Evolutionary conservation across 2,329 filamentous ascomycete genomes (phyloP).

Genomic region (Xylaria sp.): DNA sequence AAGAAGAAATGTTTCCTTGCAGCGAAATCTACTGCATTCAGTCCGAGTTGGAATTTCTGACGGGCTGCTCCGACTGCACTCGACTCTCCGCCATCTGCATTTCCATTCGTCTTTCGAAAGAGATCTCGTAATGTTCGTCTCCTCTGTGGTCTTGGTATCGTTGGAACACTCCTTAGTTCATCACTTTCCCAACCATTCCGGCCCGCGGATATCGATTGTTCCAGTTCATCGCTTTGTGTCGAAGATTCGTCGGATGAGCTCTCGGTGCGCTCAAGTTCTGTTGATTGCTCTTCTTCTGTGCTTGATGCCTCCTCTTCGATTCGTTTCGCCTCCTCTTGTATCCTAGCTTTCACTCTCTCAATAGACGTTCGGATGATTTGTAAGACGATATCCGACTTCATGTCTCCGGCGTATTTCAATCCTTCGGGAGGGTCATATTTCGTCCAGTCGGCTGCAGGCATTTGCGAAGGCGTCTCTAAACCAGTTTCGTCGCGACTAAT

Average conservation of each 20-base stretch:
- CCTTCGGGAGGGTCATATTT: constrained; percentile 43
- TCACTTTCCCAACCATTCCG: not conserved
- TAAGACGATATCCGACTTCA: constrained; percentile 38
- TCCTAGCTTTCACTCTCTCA: constrained; percentile 39
- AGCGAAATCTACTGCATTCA: constrained; percentile 13
- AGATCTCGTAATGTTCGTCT: constrained; percentile 35
- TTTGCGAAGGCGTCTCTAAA: constrained; percentile 13
- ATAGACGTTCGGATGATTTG: constrained; percentile 42
- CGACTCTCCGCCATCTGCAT: constrained; percentile 37
- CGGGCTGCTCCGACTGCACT: constrained; percentile 32
- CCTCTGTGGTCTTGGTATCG: constrained; percentile 27
- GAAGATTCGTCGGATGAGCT: not conserved
- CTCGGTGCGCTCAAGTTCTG: not conserved
- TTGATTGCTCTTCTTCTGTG: constrained; percentile 8
- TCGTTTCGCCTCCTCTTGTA: constrained; percentile 29
- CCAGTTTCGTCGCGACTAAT: not conserved
- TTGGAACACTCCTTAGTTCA: not conserved
- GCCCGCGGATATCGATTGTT: not conserved
- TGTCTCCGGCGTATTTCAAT: constrained; percentile 36
- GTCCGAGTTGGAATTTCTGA: constrained; percentile 13
- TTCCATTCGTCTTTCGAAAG: constrained; percentile 33
- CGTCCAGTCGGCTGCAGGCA: constrained; percentile 39
- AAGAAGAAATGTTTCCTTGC: constrained; percentile 23
- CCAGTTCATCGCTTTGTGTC: not conserved
- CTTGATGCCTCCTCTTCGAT: constrained; percentile 24